A percentile compares a stretch with the other conserved stretches of the same genome.
These are phyloP conservation scores for Fonsecaea nubica DNA, from an alignment of 2,329 filamentous ascomycete genomes.

Conservation along the genomic window DNA sequence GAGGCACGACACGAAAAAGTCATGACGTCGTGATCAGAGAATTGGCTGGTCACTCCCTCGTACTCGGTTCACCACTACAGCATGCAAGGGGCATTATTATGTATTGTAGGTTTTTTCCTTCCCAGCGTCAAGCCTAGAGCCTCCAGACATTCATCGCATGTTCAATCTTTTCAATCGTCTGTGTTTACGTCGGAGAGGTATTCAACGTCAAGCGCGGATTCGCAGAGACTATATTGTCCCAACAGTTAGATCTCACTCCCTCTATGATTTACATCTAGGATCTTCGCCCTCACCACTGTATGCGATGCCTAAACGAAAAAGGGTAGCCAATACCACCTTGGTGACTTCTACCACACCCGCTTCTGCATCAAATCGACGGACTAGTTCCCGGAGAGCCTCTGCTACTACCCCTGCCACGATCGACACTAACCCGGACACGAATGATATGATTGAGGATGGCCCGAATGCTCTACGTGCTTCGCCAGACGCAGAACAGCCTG, in stretches of 20 bases:
- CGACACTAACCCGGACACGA: constrained; percentile 42
- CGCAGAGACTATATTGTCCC: not conserved
- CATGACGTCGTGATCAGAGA: constrained; percentile 29
- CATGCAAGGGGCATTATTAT: not conserved
- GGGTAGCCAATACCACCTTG: constrained; percentile 19
- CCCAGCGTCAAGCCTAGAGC: not conserved
- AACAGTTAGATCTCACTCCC: not conserved
- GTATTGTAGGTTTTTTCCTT: not conserved
- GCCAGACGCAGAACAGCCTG: constrained; percentile 40
- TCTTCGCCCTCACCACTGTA: not conserved
- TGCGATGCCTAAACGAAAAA: constrained; percentile 40
- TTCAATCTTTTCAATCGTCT: not conserved
- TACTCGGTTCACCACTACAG: not conserved
- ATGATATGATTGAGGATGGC: constrained; percentile 41
- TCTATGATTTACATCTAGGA: constrained; percentile 7
- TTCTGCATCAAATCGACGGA: constrained; percentile 36
- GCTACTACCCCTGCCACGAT: constrained; percentile 34
- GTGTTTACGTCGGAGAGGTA: not conserved
- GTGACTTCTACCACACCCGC: constrained; percentile 28
- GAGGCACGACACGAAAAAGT: constrained; percentile 16
- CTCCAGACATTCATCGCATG: not conserved
- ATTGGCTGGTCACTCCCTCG: not conserved
- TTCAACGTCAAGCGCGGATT: not conserved
- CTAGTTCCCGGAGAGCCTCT: constrained; percentile 36
- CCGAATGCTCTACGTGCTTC: constrained; percentile 42